A percentile compares a stretch with the other conserved stretches of the same genome.
Evolutionary conservation across 768 basidiomycete genomes (phyloP).

Genomic region (Favolaschia claudopus): DNA sequence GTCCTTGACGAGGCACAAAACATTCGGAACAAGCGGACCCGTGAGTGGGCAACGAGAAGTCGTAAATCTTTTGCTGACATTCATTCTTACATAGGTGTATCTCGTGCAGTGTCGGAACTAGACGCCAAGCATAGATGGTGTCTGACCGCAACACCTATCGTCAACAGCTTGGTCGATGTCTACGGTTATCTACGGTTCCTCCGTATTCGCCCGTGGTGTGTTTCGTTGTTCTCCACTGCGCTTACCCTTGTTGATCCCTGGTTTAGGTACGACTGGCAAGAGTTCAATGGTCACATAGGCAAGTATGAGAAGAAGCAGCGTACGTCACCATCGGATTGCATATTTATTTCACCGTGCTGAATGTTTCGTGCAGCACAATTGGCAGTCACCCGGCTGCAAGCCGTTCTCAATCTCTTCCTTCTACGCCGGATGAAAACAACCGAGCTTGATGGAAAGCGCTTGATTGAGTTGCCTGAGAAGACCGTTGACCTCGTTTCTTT

Average conservation of each 20-base stretch:
- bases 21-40: constrained; percentile 57
- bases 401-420: constrained; percentile 59
- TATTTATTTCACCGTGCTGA: neutral
- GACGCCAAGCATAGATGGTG: constrained; percentile 67
- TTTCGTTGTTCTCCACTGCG: too few species aligned
- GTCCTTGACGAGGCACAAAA: constrained; percentile 66
- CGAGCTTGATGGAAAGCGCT: constrained; percentile 67
- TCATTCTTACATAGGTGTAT: constrained; percentile 48
- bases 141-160: constrained; percentile 65
- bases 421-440: constrained; percentile 72
- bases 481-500: constrained; percentile 57
- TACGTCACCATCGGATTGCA: constrained; percentile 35
- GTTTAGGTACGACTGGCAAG: constrained; percentile 53
- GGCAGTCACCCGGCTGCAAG: constrained; percentile 66
- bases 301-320: constrained; percentile 58
- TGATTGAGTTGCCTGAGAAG: constrained; percentile 73
- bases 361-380: constrained; percentile 47
- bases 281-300: constrained; percentile 49
- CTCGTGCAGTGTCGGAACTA: constrained; percentile 63
- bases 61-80: constrained; percentile 22
- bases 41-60: constrained; percentile 37
- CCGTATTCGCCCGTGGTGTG: constrained; percentile 52
- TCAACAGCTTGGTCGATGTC: constrained; percentile 65
- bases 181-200: constrained; percentile 57
- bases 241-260: too few species aligned